Evolutionary conservation across 176 grass and related monocot species (phyloP), one percentile per base, ranked within the genome.

Genomic region (Bolboschoenus planiculmis): DNA sequence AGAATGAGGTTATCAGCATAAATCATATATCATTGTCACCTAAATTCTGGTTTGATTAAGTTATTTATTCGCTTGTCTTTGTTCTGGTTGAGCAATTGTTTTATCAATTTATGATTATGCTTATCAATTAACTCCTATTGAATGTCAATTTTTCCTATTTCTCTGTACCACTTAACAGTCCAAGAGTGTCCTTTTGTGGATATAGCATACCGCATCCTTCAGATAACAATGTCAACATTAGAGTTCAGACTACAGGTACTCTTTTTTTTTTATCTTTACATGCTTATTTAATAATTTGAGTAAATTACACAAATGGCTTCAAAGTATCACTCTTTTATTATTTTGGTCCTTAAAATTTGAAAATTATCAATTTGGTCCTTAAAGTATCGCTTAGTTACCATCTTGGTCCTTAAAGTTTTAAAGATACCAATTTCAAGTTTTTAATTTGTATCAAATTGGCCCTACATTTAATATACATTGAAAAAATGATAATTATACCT

Each of bases 201-300:
- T 94, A 94, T 70, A 97, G 84, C 83, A 94, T 97, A 62, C 92
- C 90, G 47, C 95, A 94, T 92, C 92, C 92, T 74, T 85, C 88
- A 26, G 92, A 97, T 65, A 97, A 91, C 54, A 94, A 91, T 75
- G 88, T 97, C 82, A 94, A 97, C 80, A 97, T 97, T 88, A 90
- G 92, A 91, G 84, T 97, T 87, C 90, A 97, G 42, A 97, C 90
- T 70, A 97, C 90, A 85, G 92, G 95, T 94, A 88, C 29, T 23
- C 56, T 37, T 47, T 7, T 20, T 70, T 63, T 60, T 58, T 18
- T 44, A 48, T 54, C 13, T 36, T 81, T 16, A 47, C 23, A 16
- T 65, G 10, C 57, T 0, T 63, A 2, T 20, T 29, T 16, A 42
- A 40, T 21, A 15, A 51, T 18, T 51, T 51, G n/a, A n/a, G n/a